Evolutionary conservation across 106 monocot genomes (phyloP), one percentile per base, ranked within the genome.

Genomic region (Chionographis japonica): DNA sequence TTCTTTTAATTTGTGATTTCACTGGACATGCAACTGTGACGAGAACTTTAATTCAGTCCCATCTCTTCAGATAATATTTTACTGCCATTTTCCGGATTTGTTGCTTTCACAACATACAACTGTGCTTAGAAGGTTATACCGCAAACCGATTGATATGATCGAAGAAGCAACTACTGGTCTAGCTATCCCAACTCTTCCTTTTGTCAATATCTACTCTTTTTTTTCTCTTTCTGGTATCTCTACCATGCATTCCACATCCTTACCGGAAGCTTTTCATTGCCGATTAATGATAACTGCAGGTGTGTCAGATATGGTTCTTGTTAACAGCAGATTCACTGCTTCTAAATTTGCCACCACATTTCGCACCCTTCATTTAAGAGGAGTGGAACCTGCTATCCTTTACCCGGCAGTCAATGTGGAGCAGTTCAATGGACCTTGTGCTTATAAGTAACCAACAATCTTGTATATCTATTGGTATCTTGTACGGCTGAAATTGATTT

Each of bases 31-130:
- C 46, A 5, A 46, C 5, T 46, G 46, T 10, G 46, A 10, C 2
- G 46, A 46, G 46, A 2, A 46, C 0, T 46, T 27, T 46, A 10
- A 46, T 46, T 5, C 46, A 46, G 46, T 46, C 46, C 46, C 46
- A 3, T 68, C 53, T 80, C 46, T 74, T 12, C 66, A 92, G 97
- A 60, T 92, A 81, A 68, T 97, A 61, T 97, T 92, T 66, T 97
- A 97, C 74, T 97, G 97, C 54, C 97, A 97, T 85, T 97, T 92
- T 79, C 97, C 97, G 39, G 97, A 92, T 81, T 57, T 97, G 67
- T 81, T 97, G 46, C 85, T 97, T 61, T 92, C 97, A 16, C 79
- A 81, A 77, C 92, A 85, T 79, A 85, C 92, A 38, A 92, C 89
- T 54, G 18, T 67, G 12, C 79, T 87, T 53, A 76, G 92, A 49